Evolutionary conservation across 2,329 filamentous ascomycete species (phyloP), one percentile per base, ranked within the genome.

Genomic region (Fusarium incarnatum): DNA sequence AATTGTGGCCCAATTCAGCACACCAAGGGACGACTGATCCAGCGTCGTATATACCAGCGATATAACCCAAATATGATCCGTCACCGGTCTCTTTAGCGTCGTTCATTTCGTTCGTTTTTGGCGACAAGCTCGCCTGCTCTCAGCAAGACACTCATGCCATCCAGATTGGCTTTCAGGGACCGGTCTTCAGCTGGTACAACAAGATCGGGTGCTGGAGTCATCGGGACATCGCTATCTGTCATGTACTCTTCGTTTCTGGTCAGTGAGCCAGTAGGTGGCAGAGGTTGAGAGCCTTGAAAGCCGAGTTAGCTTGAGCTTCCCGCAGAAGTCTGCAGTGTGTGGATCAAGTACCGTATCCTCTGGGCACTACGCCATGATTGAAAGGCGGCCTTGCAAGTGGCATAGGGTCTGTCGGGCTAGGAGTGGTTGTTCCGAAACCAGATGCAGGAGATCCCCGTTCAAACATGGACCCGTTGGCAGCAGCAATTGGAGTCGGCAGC

Each of bases 81-180:
- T 46, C 13, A 27, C 54, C 54, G 10, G 40, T 52, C 46, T 50
- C 11, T 13, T 70, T 54, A 70, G 63, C 47, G 56, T 64, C 61
- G 55, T 47, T 70, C 72, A 27, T 70, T 56, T 49, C 69, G 71
- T 54, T 71, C 67, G 54, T 82, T 79, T 44, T 83, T 82, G 60
- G 85, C 85, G 41, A 89, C 86, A 64, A 90, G 86, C 70, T 89
- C 87, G 32, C 87, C 87, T 12, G 88, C 88, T 64, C 82, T 83
- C 3, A 90, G 76, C 13, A 90, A 78, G 9, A 88, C 88, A 63
- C 82, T 88, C 79, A 90, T 87, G 3, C 88, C 87, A 65, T 90
- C 87, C 22, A 89, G 77, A 6, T 75, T 75, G 12, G 60, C 48
- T 48, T 73, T 78, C 5, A 52, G 40, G 8, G 77, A 75, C 8